Conservation (phyloP, 2,329 filamentous ascomycete genomes). For the Epichloe amarillans region DNA sequence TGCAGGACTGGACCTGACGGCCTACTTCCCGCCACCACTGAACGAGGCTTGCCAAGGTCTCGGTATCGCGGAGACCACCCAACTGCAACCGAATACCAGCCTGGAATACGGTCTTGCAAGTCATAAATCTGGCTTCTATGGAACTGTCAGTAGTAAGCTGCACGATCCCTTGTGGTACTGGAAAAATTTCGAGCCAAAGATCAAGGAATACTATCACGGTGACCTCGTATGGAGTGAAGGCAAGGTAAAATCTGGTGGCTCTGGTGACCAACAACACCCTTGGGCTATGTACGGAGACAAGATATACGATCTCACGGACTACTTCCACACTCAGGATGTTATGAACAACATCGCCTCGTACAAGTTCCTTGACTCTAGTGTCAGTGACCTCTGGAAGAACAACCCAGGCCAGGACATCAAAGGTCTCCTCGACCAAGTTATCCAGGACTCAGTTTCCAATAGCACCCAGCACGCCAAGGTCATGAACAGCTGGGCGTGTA, state of each 20-base stretch:
- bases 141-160: conserved; percentile 45
- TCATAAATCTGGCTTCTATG: conserved; percentile 56
- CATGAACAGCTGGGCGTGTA: conserved; percentile 60
- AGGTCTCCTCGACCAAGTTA: conserved; percentile 41
- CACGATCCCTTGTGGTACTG: conserved; percentile 63
- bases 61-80: conserved; percentile 42
- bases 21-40: conserved; percentile 76
- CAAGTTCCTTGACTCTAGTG: conserved; percentile 55
- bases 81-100: conserved; percentile 53
- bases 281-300: conserved; percentile 70
- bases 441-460: conserved; percentile 36
- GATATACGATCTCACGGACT: conserved; percentile 85
- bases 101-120: conserved; percentile 38
- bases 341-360: conserved; percentile 44
- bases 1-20: conserved; percentile 64
- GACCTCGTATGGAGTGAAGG: conserved; percentile 58
- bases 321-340: conserved; percentile 61
- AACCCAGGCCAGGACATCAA: conserved; percentile 75
- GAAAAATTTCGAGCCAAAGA: conserved; percentile 58
- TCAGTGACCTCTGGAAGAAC: conserved; percentile 56
- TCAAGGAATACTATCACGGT: conserved; percentile 79
- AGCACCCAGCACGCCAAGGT: conserved; percentile 36
- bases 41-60: conserved; percentile 61
- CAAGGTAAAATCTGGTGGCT: conserved; percentile 50
- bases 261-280: conserved; percentile 45